A percentile compares a stretch with the other conserved stretches of the same genome.
phyloP scores from a whole-genome alignment of 1,139 yeast genomes.

The Candida albicans region DNA sequence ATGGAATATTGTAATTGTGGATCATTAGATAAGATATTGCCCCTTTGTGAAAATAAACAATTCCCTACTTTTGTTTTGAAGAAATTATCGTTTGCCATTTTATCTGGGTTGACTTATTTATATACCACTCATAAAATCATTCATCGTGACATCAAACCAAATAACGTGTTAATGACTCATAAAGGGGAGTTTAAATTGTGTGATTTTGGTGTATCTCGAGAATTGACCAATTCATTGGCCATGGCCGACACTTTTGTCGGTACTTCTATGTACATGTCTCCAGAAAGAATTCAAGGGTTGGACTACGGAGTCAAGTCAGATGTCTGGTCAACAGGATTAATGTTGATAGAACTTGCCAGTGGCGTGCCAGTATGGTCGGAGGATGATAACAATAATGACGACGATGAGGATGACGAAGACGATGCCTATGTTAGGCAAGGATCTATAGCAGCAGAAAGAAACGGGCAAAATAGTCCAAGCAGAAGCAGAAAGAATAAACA shows the following conservation, averaged over 20 bases:
- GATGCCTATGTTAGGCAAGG: neutral
- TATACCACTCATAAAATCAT: constrained; percentile 83
- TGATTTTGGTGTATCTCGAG: constrained; percentile 94
- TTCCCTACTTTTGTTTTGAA: constrained; percentile 68
- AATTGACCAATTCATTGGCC: constrained; percentile 78
- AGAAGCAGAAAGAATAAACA: neutral
- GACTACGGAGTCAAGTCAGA: constrained; percentile 91
- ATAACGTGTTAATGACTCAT: constrained; percentile 65
- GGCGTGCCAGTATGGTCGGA: constrained; percentile 59
- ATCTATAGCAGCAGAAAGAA: neutral
- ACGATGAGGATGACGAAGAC: constrained; percentile 9
- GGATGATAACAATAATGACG: constrained; percentile 26
- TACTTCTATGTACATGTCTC: constrained; percentile 96
- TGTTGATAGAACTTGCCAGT: constrained; percentile 83
- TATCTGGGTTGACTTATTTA: constrained; percentile 78
- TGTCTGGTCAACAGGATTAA: constrained; percentile 93
- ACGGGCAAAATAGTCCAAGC: constrained; percentile 5
- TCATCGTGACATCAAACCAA: constrained; percentile 72
- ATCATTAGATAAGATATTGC: constrained; percentile 78
- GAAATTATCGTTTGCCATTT: constrained; percentile 72
- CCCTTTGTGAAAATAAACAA: constrained; percentile 39
- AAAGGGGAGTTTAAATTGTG: constrained; percentile 81
- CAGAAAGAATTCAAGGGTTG: constrained; percentile 94
- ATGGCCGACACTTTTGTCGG: constrained; percentile 96
- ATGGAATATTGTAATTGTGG: constrained; percentile 98